phyloP scores from a whole-genome alignment of 768 basidiomycete species.

The Macrolepiota dolichaula region DNA sequence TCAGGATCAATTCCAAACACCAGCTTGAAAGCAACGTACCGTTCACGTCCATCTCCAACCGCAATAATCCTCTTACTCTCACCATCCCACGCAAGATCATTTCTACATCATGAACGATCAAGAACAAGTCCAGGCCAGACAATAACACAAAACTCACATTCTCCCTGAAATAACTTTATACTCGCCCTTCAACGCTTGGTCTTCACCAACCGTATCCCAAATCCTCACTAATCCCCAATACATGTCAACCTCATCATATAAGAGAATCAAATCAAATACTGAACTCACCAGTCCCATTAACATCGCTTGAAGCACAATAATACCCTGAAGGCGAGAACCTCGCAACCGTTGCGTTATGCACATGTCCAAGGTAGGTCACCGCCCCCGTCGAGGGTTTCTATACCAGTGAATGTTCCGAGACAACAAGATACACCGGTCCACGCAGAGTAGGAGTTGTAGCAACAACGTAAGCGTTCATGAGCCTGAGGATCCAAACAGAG shows the following conservation, averaged over 20 bases:
- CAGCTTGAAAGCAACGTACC: constrained; percentile 43
- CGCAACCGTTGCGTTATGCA: constrained; percentile 83
- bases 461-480: background rate
- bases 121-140: background rate
- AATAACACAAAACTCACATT: constrained; percentile 47
- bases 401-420: too few relatives aligned
- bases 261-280: background rate
- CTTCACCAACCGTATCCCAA: constrained; percentile 91
- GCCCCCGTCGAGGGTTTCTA: constrained; percentile 37
- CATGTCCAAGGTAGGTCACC: constrained; percentile 73
- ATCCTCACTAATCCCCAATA: constrained; percentile 56
- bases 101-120: constrained; percentile 39
- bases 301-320: constrained; percentile 92
- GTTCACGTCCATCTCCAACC: constrained; percentile 89
- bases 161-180: constrained; percentile 71
- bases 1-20: too few relatives aligned
- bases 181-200: constrained; percentile 79
- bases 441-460: background rate
- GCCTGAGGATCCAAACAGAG: background rate
- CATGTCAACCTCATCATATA: background rate
- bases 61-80: constrained; percentile 96
- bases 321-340: constrained; percentile 91
- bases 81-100: constrained; percentile 95
- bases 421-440: too few relatives aligned
- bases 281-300: constrained; percentile 68